Evolutionary conservation across 768 basidiomycete species (phyloP).

Genomic region (Kwoniella sp.): DNA sequence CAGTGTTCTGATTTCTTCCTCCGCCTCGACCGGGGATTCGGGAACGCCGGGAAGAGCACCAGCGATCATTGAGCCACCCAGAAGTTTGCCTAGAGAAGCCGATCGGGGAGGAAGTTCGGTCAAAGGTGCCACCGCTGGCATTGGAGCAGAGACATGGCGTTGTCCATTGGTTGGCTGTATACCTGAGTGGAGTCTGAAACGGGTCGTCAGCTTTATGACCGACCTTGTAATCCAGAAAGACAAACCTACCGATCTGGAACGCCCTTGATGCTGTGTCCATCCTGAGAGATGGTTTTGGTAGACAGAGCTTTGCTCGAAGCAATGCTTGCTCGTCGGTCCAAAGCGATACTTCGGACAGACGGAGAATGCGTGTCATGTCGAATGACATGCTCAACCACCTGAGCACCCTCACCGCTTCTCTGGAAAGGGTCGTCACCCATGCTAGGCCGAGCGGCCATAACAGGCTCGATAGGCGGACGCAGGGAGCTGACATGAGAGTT

Average conservation of each 20-base stretch:
- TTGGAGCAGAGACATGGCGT: constrained; percentile 18
- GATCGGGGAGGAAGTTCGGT: constrained; percentile 33
- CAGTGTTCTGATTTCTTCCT: constrained; percentile 22
- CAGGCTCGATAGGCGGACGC: constrained; percentile 11
- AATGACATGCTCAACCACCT: constrained; percentile 37
- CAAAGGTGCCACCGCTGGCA: background rate
- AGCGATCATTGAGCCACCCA: constrained; percentile 9
- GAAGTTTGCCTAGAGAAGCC: constrained; percentile 33
- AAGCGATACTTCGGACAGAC: constrained; percentile 29
- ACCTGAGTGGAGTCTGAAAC: background rate
- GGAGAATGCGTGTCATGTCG: constrained; percentile 20
- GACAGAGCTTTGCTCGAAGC: constrained; percentile 41
- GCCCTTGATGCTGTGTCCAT: constrained; percentile 23
- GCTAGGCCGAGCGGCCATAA: constrained; percentile 27
- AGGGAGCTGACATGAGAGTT: constrained; percentile 4
- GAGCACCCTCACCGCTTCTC: constrained; percentile 30
- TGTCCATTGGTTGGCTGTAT: background rate
- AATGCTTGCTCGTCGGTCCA: constrained; percentile 30
- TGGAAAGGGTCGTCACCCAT: constrained; percentile 48
- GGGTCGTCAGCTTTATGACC: background rate
- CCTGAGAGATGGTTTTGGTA: constrained; percentile 27
- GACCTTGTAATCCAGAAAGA: background rate
- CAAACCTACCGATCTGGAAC: constrained; percentile 22
- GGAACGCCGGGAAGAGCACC: constrained; percentile 8
- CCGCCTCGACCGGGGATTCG: constrained; percentile 10